Evolutionary conservation across 2,329 filamentous ascomycete genomes (phyloP), one percentile per base, ranked within the genome.

Genomic region (Pestalotiopsis fici): DNA sequence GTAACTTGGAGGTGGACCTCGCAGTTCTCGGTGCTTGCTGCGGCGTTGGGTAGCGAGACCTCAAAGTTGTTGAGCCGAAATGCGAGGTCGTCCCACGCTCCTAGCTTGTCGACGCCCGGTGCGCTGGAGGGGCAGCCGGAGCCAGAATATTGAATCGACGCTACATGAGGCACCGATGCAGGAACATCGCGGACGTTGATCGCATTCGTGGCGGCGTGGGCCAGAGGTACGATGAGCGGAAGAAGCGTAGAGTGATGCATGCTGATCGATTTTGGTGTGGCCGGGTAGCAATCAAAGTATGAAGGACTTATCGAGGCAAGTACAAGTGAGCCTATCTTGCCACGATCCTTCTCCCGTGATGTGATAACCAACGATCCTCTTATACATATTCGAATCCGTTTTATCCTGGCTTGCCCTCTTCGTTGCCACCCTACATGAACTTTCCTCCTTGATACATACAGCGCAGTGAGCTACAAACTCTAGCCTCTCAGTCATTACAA

Each of bases 121-220:
- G 72, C 68, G 57, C 76, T 70, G 47, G 76, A 77, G 37, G 76
- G 73, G 67, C 80, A 82, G 15, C 80, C 80, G 68, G 66, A 77
- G 65, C 80, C 80, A 28, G 77, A 79, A 71, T 78, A 81, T 55
- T 70, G 71, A 65, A 81, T 72, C 39, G 76, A 78, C 3, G 72
- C 72, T 66, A 81, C 75, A 64, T 68, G 70, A 15, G 76, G 78
- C 23, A 73, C 56, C 1, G 72, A 68, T 4, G 71, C 67, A 6
- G 76, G 76, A 0, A 69, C 68, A 56, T 76, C 72, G 6, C 72
- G 70, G 11, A 66, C 18, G 12, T 67, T 71, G 63, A 67, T 23
- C 50, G 39, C 50, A 23, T 57, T 57, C 5, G 63, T 65, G 27
- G 63, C 63, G 18, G 63, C 63, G 7, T 25, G 15, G n/a, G 54